phyloP scores from a whole-genome alignment of 768 basidiomycete genomes.

The Lenzites betulinus region DNA sequence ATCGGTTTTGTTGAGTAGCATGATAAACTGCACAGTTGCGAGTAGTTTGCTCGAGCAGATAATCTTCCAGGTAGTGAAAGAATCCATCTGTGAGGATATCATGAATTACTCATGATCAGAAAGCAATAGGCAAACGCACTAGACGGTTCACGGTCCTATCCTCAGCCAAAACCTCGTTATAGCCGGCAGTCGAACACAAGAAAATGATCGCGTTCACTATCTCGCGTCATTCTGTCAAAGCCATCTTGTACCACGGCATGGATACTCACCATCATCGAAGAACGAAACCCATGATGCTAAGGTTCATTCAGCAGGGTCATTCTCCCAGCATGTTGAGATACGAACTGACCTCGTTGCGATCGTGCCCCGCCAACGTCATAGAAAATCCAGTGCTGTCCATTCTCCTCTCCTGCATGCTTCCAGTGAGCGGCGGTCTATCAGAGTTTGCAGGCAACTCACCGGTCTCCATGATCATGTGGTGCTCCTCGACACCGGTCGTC shows the following conservation, averaged over 20 bases:
- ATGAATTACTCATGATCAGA: neutral
- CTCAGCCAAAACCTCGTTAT: slow-evolving; percentile 64
- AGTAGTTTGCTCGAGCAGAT: slow-evolving; percentile 62
- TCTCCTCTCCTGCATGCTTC: slow-evolving; percentile 18
- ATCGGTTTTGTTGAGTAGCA: slow-evolving; percentile 67
- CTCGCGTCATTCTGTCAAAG: neutral
- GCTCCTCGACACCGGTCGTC: slow-evolving; percentile 67
- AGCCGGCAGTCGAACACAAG: slow-evolving; percentile 63
- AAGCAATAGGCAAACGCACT: slow-evolving; percentile 35
- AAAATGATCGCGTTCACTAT: slow-evolving; percentile 69
- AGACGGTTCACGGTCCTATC: slow-evolving; percentile 61
- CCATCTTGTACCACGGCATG: too few relatives aligned
- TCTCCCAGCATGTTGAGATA: neutral
- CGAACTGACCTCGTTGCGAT: slow-evolving; percentile 51
- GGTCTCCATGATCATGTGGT: slow-evolving; percentile 53
- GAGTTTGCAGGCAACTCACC: slow-evolving; percentile 26
- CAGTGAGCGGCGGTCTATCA: neutral
- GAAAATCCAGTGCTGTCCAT: slow-evolving; percentile 55
- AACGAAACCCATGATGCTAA: slow-evolving; percentile 68
- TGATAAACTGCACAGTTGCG: slow-evolving; percentile 52
- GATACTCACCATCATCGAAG: slow-evolving; percentile 59
- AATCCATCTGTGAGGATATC: slow-evolving; percentile 46
- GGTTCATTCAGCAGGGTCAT: neutral
- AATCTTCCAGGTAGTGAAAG: slow-evolving; percentile 58
- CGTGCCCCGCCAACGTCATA: slow-evolving; percentile 69